A percentile compares a stretch with the other conserved stretches of the same genome.
Evolutionary conservation across 176 grass and related monocot genomes (phyloP).

Genomic region (Phoenix dactylifera): DNA sequence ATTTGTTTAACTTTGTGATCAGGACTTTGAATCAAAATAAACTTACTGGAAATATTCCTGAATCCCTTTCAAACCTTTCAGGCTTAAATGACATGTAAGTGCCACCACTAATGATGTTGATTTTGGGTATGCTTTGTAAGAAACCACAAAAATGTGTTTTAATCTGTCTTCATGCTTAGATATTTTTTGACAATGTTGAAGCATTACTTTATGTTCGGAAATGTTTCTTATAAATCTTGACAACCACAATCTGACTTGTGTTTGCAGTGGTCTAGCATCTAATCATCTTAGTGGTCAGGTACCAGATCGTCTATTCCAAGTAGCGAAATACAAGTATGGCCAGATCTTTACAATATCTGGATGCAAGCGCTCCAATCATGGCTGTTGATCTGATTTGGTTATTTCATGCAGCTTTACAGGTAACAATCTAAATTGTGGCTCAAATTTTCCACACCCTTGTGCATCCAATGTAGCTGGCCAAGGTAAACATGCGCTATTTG

Average conservation of each 20-base stretch:
- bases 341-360: neutral
- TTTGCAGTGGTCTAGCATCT: constrained; percentile 70
- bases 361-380: constrained; percentile 7
- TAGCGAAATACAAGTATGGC: constrained; percentile 92
- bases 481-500: constrained; percentile 31
- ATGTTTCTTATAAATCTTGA: constrained; percentile 23
- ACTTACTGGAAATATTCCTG: constrained; percentile 13
- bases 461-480: constrained; percentile 50
- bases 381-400: constrained; percentile 33
- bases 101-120: too few relatives aligned
- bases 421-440: constrained; percentile 77
- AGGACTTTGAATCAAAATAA: constrained; percentile 20
- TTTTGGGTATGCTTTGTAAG: too few relatives aligned
- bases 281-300: constrained; percentile 82
- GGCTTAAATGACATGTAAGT: constrained; percentile 20
- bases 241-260: constrained; percentile 20
- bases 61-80: constrained; percentile 6
- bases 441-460: constrained; percentile 60
- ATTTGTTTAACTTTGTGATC: neutral
- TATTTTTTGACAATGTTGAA: too few relatives aligned
- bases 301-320: constrained; percentile 71
- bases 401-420: constrained; percentile 69
- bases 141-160: too few relatives aligned
- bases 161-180: too few relatives aligned
- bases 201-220: neutral